These are phyloP conservation scores for Solanum raphanifolium DNA, from an alignment of 257 asterid genomes.

Conservation along the genomic window DNA sequence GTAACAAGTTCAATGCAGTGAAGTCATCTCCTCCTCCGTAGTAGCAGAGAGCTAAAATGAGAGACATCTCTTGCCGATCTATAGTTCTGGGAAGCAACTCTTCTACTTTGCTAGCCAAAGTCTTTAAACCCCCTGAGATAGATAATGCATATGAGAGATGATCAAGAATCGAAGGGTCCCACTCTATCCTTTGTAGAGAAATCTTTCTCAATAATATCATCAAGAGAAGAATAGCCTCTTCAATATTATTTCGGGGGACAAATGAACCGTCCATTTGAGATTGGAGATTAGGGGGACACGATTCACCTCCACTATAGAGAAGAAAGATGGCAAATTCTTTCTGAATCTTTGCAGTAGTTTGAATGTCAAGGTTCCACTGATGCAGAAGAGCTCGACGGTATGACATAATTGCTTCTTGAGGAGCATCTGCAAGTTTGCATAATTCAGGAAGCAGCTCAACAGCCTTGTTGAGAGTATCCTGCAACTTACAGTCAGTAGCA, in stretches of 20 bases:
- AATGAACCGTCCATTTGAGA: conserved; percentile 64
- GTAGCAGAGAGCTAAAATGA: conserved; percentile 72
- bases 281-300: conserved; percentile 56
- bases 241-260: conserved; percentile 68
- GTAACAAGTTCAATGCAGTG: conserved; percentile 54
- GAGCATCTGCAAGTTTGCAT: conserved; percentile 70
- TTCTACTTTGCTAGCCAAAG: conserved; percentile 72
- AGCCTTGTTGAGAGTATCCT: conserved; percentile 69
- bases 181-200: conserved; percentile 46
- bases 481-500: conserved; percentile 77
- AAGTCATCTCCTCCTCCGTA: conserved; percentile 56
- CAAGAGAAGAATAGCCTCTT: conserved; percentile 85
- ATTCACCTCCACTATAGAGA: conserved; percentile 72
- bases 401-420: conserved; percentile 61
- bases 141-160: conserved; percentile 80
- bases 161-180: conserved; percentile 82
- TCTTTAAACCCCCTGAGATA: conserved; percentile 58
- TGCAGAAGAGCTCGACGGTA: conserved; percentile 86
- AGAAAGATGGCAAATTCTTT: conserved; percentile 74
- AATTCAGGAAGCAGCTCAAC: conserved; percentile 89
- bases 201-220: conserved; percentile 55
- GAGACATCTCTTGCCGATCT: conserved; percentile 43
- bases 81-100: conserved; percentile 69
- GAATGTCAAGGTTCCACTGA: conserved; percentile 77
- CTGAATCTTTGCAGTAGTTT: conserved; percentile 59